Evolutionary conservation across 2,329 filamentous ascomycete genomes (phyloP).

Genomic region (Pochonia chlamydosporia): DNA sequence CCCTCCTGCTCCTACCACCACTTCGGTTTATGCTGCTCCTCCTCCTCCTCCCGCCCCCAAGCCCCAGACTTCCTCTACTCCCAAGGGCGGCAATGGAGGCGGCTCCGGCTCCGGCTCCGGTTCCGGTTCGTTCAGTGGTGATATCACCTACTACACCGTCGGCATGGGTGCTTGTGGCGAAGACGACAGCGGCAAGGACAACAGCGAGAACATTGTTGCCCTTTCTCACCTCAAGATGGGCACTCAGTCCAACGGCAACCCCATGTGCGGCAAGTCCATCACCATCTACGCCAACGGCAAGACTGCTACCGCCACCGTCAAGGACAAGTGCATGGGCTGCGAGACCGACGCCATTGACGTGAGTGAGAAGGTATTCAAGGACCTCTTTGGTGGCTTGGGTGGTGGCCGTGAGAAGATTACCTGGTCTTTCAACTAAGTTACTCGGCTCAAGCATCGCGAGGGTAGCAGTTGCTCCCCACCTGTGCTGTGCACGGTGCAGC

Average conservation of each 20-base stretch:
- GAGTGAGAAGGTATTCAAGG: conserved; percentile 48
- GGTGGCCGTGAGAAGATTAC: conserved; percentile 34
- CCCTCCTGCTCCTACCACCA: conserved; percentile 10
- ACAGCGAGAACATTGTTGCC: conserved; percentile 58
- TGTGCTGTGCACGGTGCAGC: conserved; percentile 11
- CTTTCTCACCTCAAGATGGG: conserved; percentile 62
- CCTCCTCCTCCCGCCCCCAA: conserved; percentile 8
- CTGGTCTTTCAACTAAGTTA: conserved; percentile 41
- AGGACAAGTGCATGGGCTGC: conserved; percentile 75
- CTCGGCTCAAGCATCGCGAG: neutral
- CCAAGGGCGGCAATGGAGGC: conserved; percentile 5
- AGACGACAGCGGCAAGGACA: conserved; percentile 52
- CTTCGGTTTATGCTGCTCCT: conserved; percentile 14
- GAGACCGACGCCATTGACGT: conserved; percentile 50
- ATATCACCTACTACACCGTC: conserved; percentile 69
- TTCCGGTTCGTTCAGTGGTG: conserved; percentile 41
- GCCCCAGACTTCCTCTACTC: conserved; percentile 1
- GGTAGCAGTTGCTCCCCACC: neutral
- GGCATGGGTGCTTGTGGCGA: conserved; percentile 65
- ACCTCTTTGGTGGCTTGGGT: conserved; percentile 41
- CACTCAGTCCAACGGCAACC: conserved; percentile 57
- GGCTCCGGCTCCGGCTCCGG: conserved; percentile 12
- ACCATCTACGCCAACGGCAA: conserved; percentile 57
- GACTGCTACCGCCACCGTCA: conserved; percentile 51
- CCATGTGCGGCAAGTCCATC: conserved; percentile 64